phyloP scores from a whole-genome alignment of 352 stramenopile genomes.

The Phytophthora rubi region DNA sequence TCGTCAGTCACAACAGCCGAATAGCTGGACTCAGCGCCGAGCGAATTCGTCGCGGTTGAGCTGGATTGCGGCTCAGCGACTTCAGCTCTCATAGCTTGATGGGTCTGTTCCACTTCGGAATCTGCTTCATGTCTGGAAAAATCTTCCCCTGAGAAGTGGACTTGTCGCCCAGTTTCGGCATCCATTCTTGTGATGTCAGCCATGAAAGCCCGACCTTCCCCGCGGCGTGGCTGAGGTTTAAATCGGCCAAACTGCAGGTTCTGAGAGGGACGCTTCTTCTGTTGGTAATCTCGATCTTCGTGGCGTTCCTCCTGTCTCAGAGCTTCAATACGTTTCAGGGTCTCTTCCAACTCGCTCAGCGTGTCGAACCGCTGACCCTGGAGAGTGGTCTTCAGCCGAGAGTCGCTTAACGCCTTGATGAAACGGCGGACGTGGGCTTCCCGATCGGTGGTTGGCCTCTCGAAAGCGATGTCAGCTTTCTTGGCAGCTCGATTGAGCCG shows the following conservation, averaged over 20 bases:
- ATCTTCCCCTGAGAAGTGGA: no score
- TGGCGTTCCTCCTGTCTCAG: neutral
- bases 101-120: neutral
- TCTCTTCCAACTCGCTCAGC: neutral
- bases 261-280: no score
- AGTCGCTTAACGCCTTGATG: neutral
- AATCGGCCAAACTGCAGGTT: no score
- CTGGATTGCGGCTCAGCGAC: no score
- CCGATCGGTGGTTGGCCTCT: neutral
- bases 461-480: neutral
- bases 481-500: neutral
- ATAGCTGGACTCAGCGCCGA: no score
- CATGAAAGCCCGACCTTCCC: neutral
- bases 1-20: no score
- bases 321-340: neutral
- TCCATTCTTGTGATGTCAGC: neutral
- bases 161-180: no score
- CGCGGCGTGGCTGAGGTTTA: no score
- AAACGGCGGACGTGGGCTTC: neutral
- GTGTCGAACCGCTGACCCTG: neutral
- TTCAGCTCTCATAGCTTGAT: neutral
- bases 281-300: neutral
- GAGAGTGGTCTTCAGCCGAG: neutral
- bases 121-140: no score
- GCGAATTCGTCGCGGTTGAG: no score